These are phyloP conservation scores for Thraustochytrium striatum DNA, from an alignment of 352 stramenopile genomes.

Conservation along the genomic window DNA sequence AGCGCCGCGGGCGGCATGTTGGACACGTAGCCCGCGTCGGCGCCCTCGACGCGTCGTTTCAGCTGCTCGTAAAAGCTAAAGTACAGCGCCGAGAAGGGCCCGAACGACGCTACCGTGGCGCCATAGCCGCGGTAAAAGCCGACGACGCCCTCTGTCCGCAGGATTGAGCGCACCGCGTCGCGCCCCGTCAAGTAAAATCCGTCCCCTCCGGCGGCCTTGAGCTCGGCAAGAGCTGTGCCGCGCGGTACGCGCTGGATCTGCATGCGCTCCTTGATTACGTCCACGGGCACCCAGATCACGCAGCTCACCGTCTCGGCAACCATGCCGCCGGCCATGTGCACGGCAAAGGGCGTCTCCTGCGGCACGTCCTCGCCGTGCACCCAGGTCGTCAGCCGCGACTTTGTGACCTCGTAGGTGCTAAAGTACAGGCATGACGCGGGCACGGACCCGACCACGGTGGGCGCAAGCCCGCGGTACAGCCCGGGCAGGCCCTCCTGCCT, in stretches of 20 bases:
- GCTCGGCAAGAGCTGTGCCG: not conserved
- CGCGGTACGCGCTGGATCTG: slow-evolving; percentile 78
- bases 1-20: slow-evolving; percentile 61
- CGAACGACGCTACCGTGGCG: slow-evolving; percentile 91
- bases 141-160: slow-evolving; percentile 73
- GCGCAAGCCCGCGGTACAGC: slow-evolving; percentile 89
- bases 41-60: slow-evolving; percentile 54
- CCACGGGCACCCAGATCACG: slow-evolving; percentile 96
- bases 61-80: slow-evolving; percentile 94
- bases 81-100: slow-evolving; percentile 93
- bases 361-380: not conserved
- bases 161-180: slow-evolving; percentile 82
- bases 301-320: slow-evolving; percentile 78
- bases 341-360: slow-evolving; percentile 36
- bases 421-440: slow-evolving; percentile 93
- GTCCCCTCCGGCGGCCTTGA: slow-evolving; percentile 32
- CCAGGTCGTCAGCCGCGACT: slow-evolving; percentile 55
- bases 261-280: slow-evolving; percentile 96
- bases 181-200: slow-evolving; percentile 82
- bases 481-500: slow-evolving; percentile 60
- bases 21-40: slow-evolving; percentile 11
- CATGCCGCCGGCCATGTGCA: slow-evolving; percentile 71
- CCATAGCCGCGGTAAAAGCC: slow-evolving; percentile 92
- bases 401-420: slow-evolving; percentile 87
- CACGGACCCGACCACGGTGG: slow-evolving; percentile 86